Evolutionary conservation across 805 yeast species (phyloP), one percentile per base, ranked within the genome.

Genomic region (Starmerella bombicola): DNA sequence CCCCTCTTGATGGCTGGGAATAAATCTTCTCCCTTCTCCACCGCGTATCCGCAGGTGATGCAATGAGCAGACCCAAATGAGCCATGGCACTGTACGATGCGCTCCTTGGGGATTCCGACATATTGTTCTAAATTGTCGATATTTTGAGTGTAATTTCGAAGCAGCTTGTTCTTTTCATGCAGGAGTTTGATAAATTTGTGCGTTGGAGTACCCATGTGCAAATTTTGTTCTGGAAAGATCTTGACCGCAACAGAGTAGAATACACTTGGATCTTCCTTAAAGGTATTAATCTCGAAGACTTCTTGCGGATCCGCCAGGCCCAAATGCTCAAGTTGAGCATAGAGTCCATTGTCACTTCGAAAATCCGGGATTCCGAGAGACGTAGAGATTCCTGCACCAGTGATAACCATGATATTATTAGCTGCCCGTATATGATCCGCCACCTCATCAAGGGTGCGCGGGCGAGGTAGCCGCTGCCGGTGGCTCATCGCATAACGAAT

Each of bases 361-460:
- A 85, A 84, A 61, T 84, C 95, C 0, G 95, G 95, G 40, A 84
- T 85, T 6, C 95, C 95, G 40, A 84, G 62, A 1, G 84, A 74
- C 3, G 95, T 84, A 26, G 93, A 80, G 40, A 85, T 83, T 19
- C 96, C 96, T 0, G 96, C 96, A 13, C 96, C 96, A 0, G 95
- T 82, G 18, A 85, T 58, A 0, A 85, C 85, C 43, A 86, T 54
- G 9, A 85, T 68, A 30, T 73, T 77, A 12, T 67, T 55, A 0
- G 91, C 73, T 5, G 61, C 62, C n/a, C 64, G 49, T 18, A 86
- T 64, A 28, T 70, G 69, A 2, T 63, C 65, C 2, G 73, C 59
- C 2, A 79, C 73, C 45, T 76, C 74, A 9, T 76, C 79, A 2
- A 82, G 52, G 0, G 78, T 72, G 20, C 55, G 54, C 3, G 53